Base-by-base conservation (phyloP, 2,329 filamentous ascomycete genomes). In the Penicillium hordei region DNA sequence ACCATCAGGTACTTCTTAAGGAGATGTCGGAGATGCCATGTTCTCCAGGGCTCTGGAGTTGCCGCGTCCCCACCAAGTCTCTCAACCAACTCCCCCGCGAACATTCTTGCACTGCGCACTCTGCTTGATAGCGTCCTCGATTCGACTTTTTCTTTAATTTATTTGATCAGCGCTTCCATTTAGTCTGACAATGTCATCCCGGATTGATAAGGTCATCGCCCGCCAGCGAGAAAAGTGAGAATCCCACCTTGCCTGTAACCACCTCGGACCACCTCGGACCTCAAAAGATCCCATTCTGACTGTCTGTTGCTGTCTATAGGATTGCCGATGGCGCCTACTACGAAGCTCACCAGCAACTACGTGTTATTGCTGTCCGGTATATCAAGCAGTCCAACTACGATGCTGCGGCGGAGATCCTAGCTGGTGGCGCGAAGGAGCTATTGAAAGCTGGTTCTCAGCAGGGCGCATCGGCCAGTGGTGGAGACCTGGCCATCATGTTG, bases 341-440 rank as follows among this genome's bases (percentile, higher is more conserved):
- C 81, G 94, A 99, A 83, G 94, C 94, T 58, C 93, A 97, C 79
- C 94, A 99, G 77, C 94, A 99, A 81, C 91, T 96, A 65, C 91
- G 94, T 62, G 93, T 97, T 54, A 93, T 97, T 66, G 93, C 93
- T 60, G 89, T 91, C 39, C 92, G 95, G 57, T 96, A 99, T 79
- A 87, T 93, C 75, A 97, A 97, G 80, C 83, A 89, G 43, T 81
- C 85, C 60, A 93, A 93, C 82, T 97, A 90, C 84, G 75, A 83
- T 65, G 89, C 91, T 13, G 94, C 95, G 48, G 88, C 92, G 72
- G 90, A 96, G 66, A 89, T 97, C 64, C 84, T 99, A 64, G 88
- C 85, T 75, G 89, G 85, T 64, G 94, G 96, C 61, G 89, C 93
- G 1, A 87, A 90, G 66, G 88, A 93, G 29, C 84, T 99, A 10